phyloP scores from a whole-genome alignment of 257 asterid species.

The Thymus mandschuricus region DNA sequence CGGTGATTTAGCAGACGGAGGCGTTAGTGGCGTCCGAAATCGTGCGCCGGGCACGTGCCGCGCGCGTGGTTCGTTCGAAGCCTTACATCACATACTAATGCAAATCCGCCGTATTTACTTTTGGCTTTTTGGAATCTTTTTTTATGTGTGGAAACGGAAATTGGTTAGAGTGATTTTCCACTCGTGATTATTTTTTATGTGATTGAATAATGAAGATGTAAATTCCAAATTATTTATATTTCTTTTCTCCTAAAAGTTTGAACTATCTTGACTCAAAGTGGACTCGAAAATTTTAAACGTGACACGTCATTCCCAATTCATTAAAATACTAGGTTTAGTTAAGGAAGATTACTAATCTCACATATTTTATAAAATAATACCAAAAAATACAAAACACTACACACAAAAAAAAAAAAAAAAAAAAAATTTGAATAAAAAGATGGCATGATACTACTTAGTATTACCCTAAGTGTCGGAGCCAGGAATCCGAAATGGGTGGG shows the following conservation, averaged over 20 bases:
- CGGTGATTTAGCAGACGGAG: constrained; percentile 16
- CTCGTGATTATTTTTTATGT: background rate
- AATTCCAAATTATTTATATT: background rate
- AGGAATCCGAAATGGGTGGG: too few relatives aligned
- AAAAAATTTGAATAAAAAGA: too few relatives aligned
- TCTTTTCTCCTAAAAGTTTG: background rate
- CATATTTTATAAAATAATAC: too few relatives aligned
- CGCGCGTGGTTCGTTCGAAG: constrained; percentile 30
- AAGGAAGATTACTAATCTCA: too few relatives aligned
- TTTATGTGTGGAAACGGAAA: background rate
- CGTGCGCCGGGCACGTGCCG: constrained; percentile 34
- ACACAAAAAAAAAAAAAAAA: too few relatives aligned
- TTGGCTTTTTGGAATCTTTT: background rate
- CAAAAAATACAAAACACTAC: too few relatives aligned
- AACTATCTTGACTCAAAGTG: background rate
- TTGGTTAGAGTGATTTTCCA: background rate
- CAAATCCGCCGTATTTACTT: background rate
- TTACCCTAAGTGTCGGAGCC: too few relatives aligned
- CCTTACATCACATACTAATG: background rate
- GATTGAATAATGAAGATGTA: background rate
- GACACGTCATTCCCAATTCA: background rate
- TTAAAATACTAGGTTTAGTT: background rate
- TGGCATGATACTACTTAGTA: too few relatives aligned
- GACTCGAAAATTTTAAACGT: background rate
- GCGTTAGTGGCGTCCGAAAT: constrained; percentile 27